Evolutionary conservation across 805 yeast genomes (phyloP).

Genomic region (Hanseniaspora lachancei): DNA sequence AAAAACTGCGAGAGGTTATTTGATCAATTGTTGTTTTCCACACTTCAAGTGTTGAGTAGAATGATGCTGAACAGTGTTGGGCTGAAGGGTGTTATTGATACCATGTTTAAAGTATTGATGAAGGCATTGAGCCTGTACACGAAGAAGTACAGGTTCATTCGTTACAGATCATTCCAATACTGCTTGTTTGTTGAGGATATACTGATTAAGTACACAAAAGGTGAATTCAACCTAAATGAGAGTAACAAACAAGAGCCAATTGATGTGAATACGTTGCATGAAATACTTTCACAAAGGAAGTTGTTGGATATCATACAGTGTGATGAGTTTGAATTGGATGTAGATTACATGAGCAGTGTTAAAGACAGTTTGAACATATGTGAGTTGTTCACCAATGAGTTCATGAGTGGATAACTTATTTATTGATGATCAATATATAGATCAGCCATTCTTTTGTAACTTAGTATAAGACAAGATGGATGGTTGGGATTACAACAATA

Average conservation of each 20-base stretch:
- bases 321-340: neutral
- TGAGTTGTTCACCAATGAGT: neutral
- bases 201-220: neutral
- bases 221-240: neutral
- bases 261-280: neutral
- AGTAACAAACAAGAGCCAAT: neutral
- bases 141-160: neutral
- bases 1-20: neutral
- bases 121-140: neutral
- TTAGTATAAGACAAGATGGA: too few relatives aligned
- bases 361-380: neutral
- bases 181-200: neutral
- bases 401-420: neutral
- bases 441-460: too few relatives aligned
- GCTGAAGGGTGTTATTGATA: neutral
- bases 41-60: neutral
- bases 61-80: neutral
- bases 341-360: neutral
- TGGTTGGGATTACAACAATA: too few relatives aligned
- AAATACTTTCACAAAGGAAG: neutral
- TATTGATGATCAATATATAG: too few relatives aligned
- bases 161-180: neutral
- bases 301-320: neutral
- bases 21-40: neutral
- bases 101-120: neutral